Base-by-base conservation (phyloP, 2,329 filamentous ascomycete genomes). In the Fusarium praegraminearum region DNA sequence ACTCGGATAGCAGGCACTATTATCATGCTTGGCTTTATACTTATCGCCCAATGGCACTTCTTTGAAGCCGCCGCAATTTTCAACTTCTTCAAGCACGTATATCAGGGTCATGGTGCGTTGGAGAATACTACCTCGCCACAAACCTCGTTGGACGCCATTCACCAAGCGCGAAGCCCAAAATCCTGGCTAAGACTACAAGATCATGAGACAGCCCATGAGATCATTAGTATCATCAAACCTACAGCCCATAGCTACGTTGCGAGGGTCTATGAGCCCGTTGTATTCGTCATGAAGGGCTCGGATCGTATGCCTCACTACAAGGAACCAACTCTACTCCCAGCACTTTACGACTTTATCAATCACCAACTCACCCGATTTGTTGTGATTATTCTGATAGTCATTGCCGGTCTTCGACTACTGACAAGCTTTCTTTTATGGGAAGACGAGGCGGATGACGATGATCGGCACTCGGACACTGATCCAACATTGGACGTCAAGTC, bases 141-240 rank as follows among this genome's bases (percentile, higher is more conserved):
- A 43, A 66, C 71, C 7, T 77, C 85, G 3, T 76, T 86, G 3
- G 83, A 89, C 13, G 85, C 87, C 24, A 86, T 94, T 64, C 90
- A 94, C 73, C 91, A 93, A 75, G 91, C 91, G 4, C 85, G 92
- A 64, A 92, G 89, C n/a, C 92, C 91, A 2, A 89, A 86, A 6
- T 91, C 92, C 18, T 95, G 92, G 92, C 83, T 94, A 51, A 86
- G 87, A 28, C 83, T 93, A 58, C 92, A 94, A 76, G 92, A 94
- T 71, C 91, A 93, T 72, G 90, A 93, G 74, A 93, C 91, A 2
- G 92, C 91, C 4, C 87, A 86, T 38, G 92, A 94, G 74, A 86
- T 94, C 18, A 93, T 94, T 76, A 85, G 88, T n/a, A 86, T 92
- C 33, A 86, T 94, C 72, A 93, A 93, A 69, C 92, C 92, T 9